Conservation (phyloP, 371 early-diverging fungal genomes). For the Parasitella parasitica region DNA sequence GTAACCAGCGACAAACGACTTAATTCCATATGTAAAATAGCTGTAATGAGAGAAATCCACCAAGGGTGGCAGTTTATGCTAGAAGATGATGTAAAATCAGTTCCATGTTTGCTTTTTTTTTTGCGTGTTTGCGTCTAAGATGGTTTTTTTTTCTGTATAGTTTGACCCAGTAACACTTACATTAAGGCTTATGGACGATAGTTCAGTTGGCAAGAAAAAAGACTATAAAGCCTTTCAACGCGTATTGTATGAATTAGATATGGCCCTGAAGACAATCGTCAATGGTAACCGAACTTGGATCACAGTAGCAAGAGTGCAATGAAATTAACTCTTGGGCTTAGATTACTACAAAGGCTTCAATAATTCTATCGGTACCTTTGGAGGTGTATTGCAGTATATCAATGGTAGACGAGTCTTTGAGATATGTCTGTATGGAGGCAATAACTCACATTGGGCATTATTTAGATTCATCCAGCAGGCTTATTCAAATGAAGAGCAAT, state of each 20-base stretch:
- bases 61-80: constrained; percentile 71
- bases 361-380: constrained; percentile 88
- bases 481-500: constrained; percentile 67
- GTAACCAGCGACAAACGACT: no score
- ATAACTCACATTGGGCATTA: not conserved
- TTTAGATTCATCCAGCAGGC: constrained; percentile 60
- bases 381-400: constrained; percentile 85
- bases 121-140: no score
- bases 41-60: constrained; percentile 51
- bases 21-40: constrained; percentile 13
- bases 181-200: constrained; percentile 83
- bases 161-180: constrained; percentile 92
- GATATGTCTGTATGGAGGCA: not conserved
- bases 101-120: no score
- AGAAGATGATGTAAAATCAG: constrained; percentile 43
- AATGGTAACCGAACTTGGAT: constrained; percentile 60
- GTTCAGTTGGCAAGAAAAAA: constrained; percentile 71
- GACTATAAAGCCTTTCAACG: constrained; percentile 76
- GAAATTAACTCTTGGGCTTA: constrained; percentile 31
- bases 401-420: constrained; percentile 49
- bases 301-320: not conserved
- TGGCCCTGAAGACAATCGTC: constrained; percentile 84
- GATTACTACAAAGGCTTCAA: constrained; percentile 94
- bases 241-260: constrained; percentile 73
- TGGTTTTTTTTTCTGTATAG: constrained; percentile 29